Evolutionary conservation across 164 flowering plant genomes (phyloP), one percentile per base, ranked within the genome.

Genomic region (Magnolia kwangsiensis): DNA sequence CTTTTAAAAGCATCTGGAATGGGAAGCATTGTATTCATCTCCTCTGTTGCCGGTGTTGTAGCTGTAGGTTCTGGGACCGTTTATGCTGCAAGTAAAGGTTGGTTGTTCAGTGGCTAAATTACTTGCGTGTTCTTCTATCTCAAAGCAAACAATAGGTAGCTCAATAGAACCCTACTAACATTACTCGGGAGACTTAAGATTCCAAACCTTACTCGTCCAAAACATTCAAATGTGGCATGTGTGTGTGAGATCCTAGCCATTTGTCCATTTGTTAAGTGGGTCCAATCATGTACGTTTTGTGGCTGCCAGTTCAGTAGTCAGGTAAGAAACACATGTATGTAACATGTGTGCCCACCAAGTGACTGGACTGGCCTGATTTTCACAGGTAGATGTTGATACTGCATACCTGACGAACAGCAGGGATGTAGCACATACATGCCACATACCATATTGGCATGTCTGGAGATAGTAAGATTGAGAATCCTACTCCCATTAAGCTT

Each of bases 51-150:
- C 65, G 88, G 85, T 67, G 72, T 86, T 16, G 78, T 84, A 19
- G 58, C 82, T 13, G 0, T 85, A 4, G 0, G 50, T 51, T 4
- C 69, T 24, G 80, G 81, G 23, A 69, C 87, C 45, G 14, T 85
- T 7, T 81, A 88, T 76, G 84, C 77, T 69, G 88, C 88, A 55
- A 80, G 82, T 23, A 88, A 88, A 83, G 91, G 91, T 87, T 50
- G 31, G 1, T 16, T 4, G 8, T 72, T 23, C 27, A 8, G 16
- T 24, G 16, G 37, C 24, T 7, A 13, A 68, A 37, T 55, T 55
- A 55, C 61, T 55, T 37, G 45, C 11, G 3, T 55, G 61, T 7
- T 55, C 61, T 55, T 55, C 61, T 10, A 55, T 55, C 61, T 55
- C 9, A 11, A 55, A 55, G 61, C 61, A 8, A 55, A 55, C 18